Base-by-base conservation (phyloP, 1,139 yeast species). In the Yamadazyma mexicana region DNA sequence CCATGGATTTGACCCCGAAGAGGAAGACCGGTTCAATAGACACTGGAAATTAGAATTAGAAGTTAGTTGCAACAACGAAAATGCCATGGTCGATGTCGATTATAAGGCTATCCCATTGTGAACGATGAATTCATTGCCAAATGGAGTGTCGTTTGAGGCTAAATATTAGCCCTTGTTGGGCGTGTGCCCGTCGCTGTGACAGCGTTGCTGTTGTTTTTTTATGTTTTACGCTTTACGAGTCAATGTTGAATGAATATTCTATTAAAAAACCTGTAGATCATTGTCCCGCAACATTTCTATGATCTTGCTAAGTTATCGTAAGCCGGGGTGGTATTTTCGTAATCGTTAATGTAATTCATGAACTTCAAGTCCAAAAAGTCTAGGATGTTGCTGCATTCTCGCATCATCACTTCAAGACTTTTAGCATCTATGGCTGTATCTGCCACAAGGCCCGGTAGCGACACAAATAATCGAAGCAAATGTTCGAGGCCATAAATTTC, bases 391-490 rank as follows among this genome's bases (percentile, higher is more conserved):
- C 74, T 73, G 41, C 83, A 49, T 41, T 69, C 70, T 23, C 51
- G 54, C 35, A 69, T 48, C 40, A 72, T 59, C 11, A 77, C 76
- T 4, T 68, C 69, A n/a, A 85, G 68, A 40, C 92, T 81, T 43
- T 81, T 83, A 16, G 79, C 72, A 54, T 91, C 97, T 92, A 91
- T 87, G 10, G 82, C 68, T 0, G 96, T 81, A 48, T 83, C 83
- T 1, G 88, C 76, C 35, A 91, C 73, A 17, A 89, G 66, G 3
- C 88, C 94, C 0, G 98, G 98, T 36, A 92, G 65, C 1, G 88
- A 72, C 9, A 88, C 83, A 47, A 87, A 67, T 40, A 89, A 63
- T 44, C 97, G 67, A 42, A 89, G 64, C 27, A 91, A 65, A 59
- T 88, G 96, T 52, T 85, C 89, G 9, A 77, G 73, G 0, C 97